phyloP scores from a whole-genome alignment of 148 eudicot species.

The Camellia sinensis region DNA sequence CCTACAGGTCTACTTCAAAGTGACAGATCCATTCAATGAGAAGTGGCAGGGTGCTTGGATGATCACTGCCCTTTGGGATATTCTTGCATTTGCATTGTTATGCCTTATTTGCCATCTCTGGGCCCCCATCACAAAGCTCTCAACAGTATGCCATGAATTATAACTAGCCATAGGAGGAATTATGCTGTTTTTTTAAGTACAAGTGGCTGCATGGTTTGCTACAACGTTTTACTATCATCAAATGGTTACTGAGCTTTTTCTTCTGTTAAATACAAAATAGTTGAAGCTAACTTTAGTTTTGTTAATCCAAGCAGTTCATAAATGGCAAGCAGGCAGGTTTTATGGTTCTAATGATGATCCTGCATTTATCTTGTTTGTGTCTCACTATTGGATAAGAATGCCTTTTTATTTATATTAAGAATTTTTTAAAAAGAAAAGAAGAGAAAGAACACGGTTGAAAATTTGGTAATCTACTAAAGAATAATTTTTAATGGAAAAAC shows the following conservation, averaged over 20 bases:
- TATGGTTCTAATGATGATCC: no score
- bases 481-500: no score
- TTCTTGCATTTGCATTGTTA: constrained; percentile 66
- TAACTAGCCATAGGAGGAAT: neutral
- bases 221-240: neutral
- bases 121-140: constrained; percentile 91
- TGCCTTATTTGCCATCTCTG: constrained; percentile 89
- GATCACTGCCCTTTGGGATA: constrained; percentile 96
- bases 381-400: neutral
- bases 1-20: constrained; percentile 85
- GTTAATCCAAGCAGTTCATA: neutral
- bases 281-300: neutral
- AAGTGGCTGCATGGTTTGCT: neutral
- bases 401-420: neutral
- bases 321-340: neutral
- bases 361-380: neutral
- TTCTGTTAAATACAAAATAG: no score
- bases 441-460: neutral
- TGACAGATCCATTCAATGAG: constrained; percentile 96
- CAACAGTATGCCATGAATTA: constrained; percentile 53
- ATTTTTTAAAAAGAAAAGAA: neutral
- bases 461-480: neutral
- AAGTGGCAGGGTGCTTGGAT: constrained; percentile 98
- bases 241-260: neutral
- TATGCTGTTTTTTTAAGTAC: neutral